Evolutionary conservation across 495 filamentous ascomycete species (phyloP).

Genomic region (Hypoxylon lienhwacheense): DNA sequence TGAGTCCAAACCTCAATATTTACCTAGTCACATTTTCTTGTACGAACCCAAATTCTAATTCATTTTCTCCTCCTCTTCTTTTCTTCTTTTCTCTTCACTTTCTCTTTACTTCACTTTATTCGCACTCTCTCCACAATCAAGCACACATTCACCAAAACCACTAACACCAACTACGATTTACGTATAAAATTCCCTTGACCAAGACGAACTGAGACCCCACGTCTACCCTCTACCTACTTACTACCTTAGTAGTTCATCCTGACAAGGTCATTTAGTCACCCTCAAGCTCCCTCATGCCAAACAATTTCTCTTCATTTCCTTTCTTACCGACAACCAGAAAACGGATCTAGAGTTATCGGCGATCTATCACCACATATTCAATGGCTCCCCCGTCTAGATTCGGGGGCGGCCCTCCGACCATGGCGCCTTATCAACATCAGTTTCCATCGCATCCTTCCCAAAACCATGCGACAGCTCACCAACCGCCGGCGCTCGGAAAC

Average conservation of each 20-base stretch:
- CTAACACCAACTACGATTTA: too few relatives aligned
- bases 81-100: not conserved
- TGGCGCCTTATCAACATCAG: conserved; percentile 52
- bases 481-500: conserved; percentile 42
- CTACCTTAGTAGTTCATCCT: conserved; percentile 1
- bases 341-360: conserved; percentile 9
- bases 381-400: conserved; percentile 40
- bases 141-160: not conserved
- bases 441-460: conserved; percentile 47
- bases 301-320: conserved; percentile 4
- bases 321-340: conserved; percentile 15
- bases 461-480: conserved; percentile 44
- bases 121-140: not conserved
- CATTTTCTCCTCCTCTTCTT: not conserved
- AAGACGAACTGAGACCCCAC: too few relatives aligned
- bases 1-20: conserved; percentile 7
- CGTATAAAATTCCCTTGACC: too few relatives aligned
- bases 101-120: not conserved
- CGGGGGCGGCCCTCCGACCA: conserved; percentile 36
- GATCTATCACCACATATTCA: not conserved
- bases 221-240: too few relatives aligned
- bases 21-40: not conserved
- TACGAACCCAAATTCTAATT: too few relatives aligned
- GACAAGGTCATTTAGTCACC: not conserved
- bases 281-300: conserved; percentile 18